Conservation (phyloP, 2,329 filamentous ascomycete species). For the Ceratocystiopsis brevicomis region DNA sequence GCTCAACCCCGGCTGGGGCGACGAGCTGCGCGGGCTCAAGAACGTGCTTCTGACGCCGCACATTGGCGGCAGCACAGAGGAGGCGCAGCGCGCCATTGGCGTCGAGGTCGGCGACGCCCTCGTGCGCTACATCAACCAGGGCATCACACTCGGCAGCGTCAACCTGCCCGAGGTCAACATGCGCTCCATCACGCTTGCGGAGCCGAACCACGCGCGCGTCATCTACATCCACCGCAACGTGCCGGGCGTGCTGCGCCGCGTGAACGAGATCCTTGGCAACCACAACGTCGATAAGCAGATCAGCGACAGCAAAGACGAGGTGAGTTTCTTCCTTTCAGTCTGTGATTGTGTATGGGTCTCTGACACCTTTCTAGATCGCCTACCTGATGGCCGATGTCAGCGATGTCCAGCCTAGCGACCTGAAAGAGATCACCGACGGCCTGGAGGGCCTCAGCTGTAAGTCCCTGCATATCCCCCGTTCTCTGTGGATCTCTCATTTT, state of each 20-base stretch:
- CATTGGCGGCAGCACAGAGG: constrained; percentile 93
- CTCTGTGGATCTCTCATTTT: background rate
- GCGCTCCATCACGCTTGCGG: constrained; percentile 74
- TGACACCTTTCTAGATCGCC: constrained; percentile 24
- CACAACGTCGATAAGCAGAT: constrained; percentile 99
- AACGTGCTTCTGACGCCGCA: constrained; percentile 94
- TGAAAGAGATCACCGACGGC: constrained; percentile 69
- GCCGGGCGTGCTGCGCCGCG: constrained; percentile 80
- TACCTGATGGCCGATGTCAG: constrained; percentile 98
- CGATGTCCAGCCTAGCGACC: constrained; percentile 59
- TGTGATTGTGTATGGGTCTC: background rate
- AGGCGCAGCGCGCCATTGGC: constrained; percentile 90
- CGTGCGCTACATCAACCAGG: constrained; percentile 89
- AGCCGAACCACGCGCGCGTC: constrained; percentile 71
- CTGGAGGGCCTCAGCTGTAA: constrained; percentile 66
- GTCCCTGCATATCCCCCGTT: constrained; percentile 14
- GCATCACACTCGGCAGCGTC: constrained; percentile 75
- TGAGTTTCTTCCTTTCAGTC: constrained; percentile 17
- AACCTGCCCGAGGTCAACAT: constrained; percentile 93
- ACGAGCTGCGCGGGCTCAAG: constrained; percentile 66
- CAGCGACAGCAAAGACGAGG: constrained; percentile 83
- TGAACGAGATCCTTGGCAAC: constrained; percentile 84
- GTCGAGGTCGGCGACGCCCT: constrained; percentile 79
- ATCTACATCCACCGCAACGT: constrained; percentile 97
- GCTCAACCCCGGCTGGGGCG: constrained; percentile 59